Evolutionary conservation across 192 early-diverging fungal species (phyloP).

Genomic region (Coemansia sp.): DNA sequence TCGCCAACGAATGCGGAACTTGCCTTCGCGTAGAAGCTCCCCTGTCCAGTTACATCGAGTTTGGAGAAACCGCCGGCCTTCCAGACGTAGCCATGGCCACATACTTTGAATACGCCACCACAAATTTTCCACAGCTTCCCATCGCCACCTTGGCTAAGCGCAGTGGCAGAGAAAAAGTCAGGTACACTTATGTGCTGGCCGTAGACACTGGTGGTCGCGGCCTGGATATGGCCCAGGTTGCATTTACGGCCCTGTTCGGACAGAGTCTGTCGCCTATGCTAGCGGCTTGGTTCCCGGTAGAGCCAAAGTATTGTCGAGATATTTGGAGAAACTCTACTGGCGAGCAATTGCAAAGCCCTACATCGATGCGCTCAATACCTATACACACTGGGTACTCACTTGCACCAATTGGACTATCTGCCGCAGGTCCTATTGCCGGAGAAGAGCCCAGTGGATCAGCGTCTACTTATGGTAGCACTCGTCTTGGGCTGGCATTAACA

Average conservation of each 20-base stretch:
- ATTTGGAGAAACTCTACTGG: constrained; percentile 51
- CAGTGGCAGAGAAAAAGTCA: constrained; percentile 16
- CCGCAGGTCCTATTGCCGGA: not conserved
- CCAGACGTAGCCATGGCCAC: constrained; percentile 46
- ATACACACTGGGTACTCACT: constrained; percentile 20
- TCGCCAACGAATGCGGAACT: constrained; percentile 50
- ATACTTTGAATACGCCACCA: constrained; percentile 40
- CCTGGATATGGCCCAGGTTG: constrained; percentile 56
- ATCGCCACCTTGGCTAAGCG: constrained; percentile 22
- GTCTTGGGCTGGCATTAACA: not conserved
- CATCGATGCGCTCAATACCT: constrained; percentile 32
- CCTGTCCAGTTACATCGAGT: constrained; percentile 32
- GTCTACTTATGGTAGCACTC: not conserved
- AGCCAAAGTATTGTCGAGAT: constrained; percentile 45
- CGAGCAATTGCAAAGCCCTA: constrained; percentile 26
- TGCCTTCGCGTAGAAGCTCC: constrained; percentile 54
- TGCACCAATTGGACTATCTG: constrained; percentile 30
- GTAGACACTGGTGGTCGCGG: constrained; percentile 61
- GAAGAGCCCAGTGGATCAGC: not conserved
- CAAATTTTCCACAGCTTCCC: constrained; percentile 34
- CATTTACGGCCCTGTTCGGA: constrained; percentile 57
- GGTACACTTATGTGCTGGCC: constrained; percentile 57
- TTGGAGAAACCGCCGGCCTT: constrained; percentile 29
- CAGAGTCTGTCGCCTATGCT: constrained; percentile 53
- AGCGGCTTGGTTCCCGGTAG: constrained; percentile 57